These are phyloP conservation scores for Sphaerulina musiva DNA, from an alignment of 2,329 filamentous ascomycete species.

Conservation along the genomic window DNA sequence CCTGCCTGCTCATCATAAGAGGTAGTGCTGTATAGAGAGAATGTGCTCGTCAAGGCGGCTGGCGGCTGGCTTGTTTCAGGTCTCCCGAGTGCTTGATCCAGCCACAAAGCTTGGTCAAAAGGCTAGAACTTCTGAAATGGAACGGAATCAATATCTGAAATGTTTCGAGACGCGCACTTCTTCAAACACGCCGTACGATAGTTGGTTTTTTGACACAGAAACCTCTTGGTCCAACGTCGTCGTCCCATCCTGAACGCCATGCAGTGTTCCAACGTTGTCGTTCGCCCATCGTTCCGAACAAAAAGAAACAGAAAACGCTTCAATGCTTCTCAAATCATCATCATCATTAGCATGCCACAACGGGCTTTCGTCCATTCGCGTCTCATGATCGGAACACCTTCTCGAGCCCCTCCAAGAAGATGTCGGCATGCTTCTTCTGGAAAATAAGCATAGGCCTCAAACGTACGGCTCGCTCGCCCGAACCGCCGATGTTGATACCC, in stretches of 20 bases:
- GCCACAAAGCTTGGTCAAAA: too few species aligned
- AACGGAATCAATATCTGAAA: too few species aligned
- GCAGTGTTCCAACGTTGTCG: conserved; percentile 4
- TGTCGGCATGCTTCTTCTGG: conserved; percentile 83
- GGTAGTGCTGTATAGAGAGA: too few species aligned
- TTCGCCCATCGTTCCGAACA: not conserved
- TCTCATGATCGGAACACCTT: conserved; percentile 30
- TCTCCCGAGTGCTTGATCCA: too few species aligned
- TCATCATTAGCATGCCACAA: not conserved
- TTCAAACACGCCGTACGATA: not conserved
- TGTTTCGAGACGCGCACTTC: not conserved
- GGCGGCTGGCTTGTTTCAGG: too few species aligned
- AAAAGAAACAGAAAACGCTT: conserved; percentile 2
- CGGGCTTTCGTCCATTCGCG: not conserved
- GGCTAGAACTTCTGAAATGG: too few species aligned
- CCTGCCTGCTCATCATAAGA: too few species aligned
- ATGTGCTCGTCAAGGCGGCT: too few species aligned
- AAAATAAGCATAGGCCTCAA: conserved; percentile 87
- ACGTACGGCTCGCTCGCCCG: conserved; percentile 66
- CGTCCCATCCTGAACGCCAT: conserved; percentile 9
- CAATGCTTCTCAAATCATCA: conserved; percentile 6
- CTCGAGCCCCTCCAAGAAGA: conserved; percentile 55
- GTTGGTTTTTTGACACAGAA: not conserved
- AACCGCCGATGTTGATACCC: conserved; percentile 83
- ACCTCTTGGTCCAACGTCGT: not conserved